phyloP scores from a whole-genome alignment of 2,329 filamentous ascomycete species.

The Corinectria fuckeliana region DNA sequence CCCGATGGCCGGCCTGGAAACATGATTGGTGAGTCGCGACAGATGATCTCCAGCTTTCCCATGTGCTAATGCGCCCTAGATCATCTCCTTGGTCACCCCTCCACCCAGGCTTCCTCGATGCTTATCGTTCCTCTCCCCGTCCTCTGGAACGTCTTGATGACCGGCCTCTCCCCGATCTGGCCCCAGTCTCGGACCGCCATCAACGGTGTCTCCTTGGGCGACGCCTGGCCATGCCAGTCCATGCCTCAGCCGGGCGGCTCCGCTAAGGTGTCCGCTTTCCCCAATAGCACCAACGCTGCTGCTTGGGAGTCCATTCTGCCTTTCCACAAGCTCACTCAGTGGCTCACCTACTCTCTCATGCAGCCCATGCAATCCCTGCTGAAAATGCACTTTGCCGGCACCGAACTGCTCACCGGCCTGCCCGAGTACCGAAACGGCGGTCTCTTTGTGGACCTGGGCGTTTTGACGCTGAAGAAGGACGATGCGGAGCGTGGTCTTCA shows the following conservation, averaged over 20 bases:
- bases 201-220: slow-evolving; percentile 85
- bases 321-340: slow-evolving; percentile 94
- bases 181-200: slow-evolving; percentile 84
- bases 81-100: slow-evolving; percentile 89
- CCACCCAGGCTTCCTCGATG: slow-evolving; percentile 86
- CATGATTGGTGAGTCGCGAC: slow-evolving; percentile 75
- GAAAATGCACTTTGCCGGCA: slow-evolving; percentile 79
- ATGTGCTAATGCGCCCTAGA: slow-evolving; percentile 60
- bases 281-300: slow-evolving; percentile 31
- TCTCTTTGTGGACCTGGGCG: slow-evolving; percentile 82
- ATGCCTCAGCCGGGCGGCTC: slow-evolving; percentile 70
- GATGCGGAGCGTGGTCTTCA: slow-evolving; percentile 75
- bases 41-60: not conserved
- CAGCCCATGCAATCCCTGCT: slow-evolving; percentile 85
- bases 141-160: slow-evolving; percentile 89
- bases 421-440: slow-evolving; percentile 94
- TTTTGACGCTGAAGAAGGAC: slow-evolving; percentile 75
- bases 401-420: slow-evolving; percentile 82
- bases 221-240: slow-evolving; percentile 89
- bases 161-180: slow-evolving; percentile 87
- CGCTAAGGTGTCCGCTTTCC: slow-evolving; percentile 34
- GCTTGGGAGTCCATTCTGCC: slow-evolving; percentile 81
- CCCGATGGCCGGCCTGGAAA: slow-evolving; percentile 85
- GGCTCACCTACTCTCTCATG: slow-evolving; percentile 94
- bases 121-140: slow-evolving; percentile 87